Evolutionary conservation across 768 basidiomycete genomes (phyloP).

Genomic region (Podaxis sp.): DNA sequence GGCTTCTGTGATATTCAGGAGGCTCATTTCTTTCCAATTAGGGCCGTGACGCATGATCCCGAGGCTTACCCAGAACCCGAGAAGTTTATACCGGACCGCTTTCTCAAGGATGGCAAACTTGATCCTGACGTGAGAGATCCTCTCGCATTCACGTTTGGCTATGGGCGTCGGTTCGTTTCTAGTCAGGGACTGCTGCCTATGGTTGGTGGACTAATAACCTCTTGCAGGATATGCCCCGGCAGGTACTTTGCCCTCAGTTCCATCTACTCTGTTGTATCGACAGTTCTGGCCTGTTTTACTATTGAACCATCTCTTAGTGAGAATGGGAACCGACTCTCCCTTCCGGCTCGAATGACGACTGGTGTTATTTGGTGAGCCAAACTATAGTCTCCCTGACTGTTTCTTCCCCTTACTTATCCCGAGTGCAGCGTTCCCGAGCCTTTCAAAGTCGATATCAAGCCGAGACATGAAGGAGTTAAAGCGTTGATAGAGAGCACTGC

Average conservation of each 20-base stretch:
- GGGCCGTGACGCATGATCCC: conserved; percentile 33
- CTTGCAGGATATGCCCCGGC: conserved; percentile 21
- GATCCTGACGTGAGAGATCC: conserved; percentile 18
- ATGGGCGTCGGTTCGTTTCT: conserved; percentile 19
- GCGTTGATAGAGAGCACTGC: conserved; percentile 12
- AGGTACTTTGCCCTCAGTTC: conserved; percentile 15
- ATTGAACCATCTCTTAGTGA: conserved; percentile 14
- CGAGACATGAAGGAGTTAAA: conserved; percentile 18
- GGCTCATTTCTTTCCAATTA: conserved; percentile 10
- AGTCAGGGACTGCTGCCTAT: neutral
- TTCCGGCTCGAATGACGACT: neutral
- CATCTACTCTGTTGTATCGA: conserved; percentile 12
- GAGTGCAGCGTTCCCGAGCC: conserved; percentile 15
- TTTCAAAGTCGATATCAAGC: conserved; percentile 25
- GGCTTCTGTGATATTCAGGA: neutral
- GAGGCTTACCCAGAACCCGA: conserved; percentile 32
- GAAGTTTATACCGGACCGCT: conserved; percentile 33
- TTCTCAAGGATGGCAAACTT: conserved; percentile 21
- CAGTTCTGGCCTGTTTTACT: conserved; percentile 17
- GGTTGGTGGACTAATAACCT: neutral
- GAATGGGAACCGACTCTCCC: neutral
- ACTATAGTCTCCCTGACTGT: neutral
- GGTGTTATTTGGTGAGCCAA: neutral
- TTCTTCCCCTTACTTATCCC: neutral
- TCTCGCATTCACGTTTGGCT: conserved; percentile 24